A percentile compares a stretch with the other conserved stretches of the same genome.
Evolutionary conservation across 768 basidiomycete genomes (phyloP).

Genomic region (Solioccasus polychromus): DNA sequence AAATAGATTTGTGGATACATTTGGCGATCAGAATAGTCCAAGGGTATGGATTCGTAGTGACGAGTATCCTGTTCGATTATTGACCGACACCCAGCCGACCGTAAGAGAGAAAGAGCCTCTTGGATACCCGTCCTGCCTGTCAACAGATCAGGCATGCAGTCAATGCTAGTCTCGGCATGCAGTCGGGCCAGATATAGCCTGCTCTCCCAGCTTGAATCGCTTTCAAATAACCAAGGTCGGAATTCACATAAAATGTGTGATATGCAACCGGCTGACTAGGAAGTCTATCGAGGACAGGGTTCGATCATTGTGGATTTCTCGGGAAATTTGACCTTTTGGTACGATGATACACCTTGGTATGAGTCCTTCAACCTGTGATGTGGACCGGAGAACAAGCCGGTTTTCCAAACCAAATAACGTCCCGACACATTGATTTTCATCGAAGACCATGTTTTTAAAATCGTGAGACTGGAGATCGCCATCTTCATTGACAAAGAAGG

Average conservation of each 20-base stretch:
- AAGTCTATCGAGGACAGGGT: not conserved
- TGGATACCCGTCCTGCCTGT: not conserved
- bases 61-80: constrained; percentile 32
- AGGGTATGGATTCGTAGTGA: constrained; percentile 25
- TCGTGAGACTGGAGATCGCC: not conserved
- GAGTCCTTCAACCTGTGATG: not conserved
- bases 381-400: not conserved
- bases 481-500: not conserved
- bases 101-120: constrained; percentile 28
- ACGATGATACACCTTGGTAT: constrained; percentile 9
- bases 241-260: not conserved
- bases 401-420: not conserved
- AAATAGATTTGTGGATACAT: not conserved
- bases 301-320: not conserved
- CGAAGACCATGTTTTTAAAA: not conserved
- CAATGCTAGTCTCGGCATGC: constrained; percentile 39
- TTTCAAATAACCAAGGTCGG: not conserved
- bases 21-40: constrained; percentile 22
- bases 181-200: constrained; percentile 34
- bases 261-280: not conserved
- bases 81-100: constrained; percentile 34
- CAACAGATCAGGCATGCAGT: not conserved
- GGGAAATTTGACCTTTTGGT: constrained; percentile 29
- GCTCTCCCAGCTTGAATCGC: not conserved
- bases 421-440: not conserved